These are phyloP conservation scores for Gilbertella persicaria DNA, from an alignment of 371 early-diverging fungal genomes.

Conservation along the genomic window DNA sequence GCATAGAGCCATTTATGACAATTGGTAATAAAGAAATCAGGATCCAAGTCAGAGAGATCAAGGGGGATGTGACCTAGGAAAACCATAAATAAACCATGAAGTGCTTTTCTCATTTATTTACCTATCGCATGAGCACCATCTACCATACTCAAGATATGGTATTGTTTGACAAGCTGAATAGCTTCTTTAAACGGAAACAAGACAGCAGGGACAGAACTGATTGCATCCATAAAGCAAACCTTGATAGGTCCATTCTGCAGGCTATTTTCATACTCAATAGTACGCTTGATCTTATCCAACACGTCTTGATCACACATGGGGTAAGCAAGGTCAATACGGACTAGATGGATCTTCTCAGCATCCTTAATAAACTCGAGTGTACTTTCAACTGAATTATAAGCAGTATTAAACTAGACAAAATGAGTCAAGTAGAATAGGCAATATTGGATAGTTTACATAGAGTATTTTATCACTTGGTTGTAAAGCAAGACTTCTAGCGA, in stretches of 20 bases:
- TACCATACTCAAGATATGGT: conserved; percentile 60
- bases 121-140: conserved; percentile 77
- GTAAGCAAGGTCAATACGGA: conserved; percentile 32
- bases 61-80: conserved; percentile 61
- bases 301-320: conserved; percentile 35
- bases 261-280: conserved; percentile 32
- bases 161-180: conserved; percentile 43
- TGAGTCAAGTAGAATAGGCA: neutral
- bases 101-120: neutral
- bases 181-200: conserved; percentile 62
- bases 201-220: conserved; percentile 57
- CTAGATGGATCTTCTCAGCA: conserved; percentile 28
- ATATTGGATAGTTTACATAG: conserved; percentile 12
- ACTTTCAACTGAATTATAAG: conserved; percentile 49
- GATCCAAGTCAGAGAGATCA: conserved; percentile 47
- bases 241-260: conserved; percentile 39
- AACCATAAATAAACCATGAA: neutral
- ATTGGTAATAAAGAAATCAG: conserved; percentile 75
- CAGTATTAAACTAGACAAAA: conserved; percentile 37
- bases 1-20: conserved; percentile 79
- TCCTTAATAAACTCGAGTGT: conserved; percentile 39
- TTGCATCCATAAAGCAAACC: conserved; percentile 61
- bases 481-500: conserved; percentile 47
- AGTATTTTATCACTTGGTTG: conserved; percentile 44
- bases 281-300: conserved; percentile 27